phyloP scores from a whole-genome alignment of 1,284 basidiomycete genomes.

The Boletus nobilissimus region DNA sequence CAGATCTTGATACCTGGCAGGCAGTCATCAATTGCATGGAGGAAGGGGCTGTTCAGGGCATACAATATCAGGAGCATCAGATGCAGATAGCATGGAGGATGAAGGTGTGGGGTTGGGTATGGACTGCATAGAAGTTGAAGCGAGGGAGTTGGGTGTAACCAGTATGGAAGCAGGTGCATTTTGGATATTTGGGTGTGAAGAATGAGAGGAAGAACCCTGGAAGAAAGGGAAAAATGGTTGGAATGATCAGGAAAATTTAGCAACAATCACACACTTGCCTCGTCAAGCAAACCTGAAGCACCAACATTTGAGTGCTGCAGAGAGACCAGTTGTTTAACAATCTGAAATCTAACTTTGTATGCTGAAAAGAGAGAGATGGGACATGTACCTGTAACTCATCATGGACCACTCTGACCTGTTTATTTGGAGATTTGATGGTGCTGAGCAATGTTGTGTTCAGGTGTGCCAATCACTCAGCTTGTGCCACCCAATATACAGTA shows the following conservation, averaged over 20 bases:
- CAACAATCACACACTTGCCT: neutral
- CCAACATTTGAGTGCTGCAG: neutral
- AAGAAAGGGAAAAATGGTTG: too few species aligned
- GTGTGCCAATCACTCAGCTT: neutral
- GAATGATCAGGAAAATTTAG: too few species aligned
- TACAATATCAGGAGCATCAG: neutral
- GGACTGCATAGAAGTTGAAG: neutral
- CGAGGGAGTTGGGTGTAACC: too few species aligned
- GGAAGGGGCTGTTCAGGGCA: neutral
- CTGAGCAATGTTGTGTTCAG: neutral
- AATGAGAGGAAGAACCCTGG: too few species aligned
- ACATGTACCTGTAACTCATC: neutral
- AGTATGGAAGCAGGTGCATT: too few species aligned
- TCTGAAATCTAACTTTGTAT: too few species aligned
- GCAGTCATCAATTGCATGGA: neutral
- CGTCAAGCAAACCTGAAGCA: neutral
- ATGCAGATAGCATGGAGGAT: neutral
- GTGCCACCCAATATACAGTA: too few species aligned
- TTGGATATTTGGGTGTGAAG: neutral
- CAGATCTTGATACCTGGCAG: constrained; percentile 10
- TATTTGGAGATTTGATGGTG: neutral
- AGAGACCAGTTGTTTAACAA: too few species aligned
- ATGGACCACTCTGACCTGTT: neutral
- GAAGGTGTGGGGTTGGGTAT: neutral
- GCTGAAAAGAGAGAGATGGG: too few species aligned